Conservation (phyloP, 129 eudicot genomes). For the Silybum marianum region DNA sequence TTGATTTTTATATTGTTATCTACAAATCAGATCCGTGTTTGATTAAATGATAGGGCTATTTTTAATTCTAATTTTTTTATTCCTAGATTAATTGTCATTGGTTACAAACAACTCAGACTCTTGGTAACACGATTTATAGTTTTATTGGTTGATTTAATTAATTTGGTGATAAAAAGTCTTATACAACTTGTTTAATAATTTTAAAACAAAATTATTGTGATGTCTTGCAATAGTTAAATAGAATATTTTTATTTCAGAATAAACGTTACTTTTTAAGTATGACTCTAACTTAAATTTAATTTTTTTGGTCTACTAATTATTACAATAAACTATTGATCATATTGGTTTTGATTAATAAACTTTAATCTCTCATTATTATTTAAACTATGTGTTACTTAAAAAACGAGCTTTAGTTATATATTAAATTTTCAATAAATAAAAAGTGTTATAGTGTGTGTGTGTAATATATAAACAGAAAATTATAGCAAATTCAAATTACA, state of each 20-base stretch:
- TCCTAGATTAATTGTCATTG: conserved; percentile 17
- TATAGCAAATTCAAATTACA: too few species aligned
- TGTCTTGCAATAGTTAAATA: not conserved
- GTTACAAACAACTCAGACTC: not conserved
- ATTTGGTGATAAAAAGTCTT: conserved; percentile 11
- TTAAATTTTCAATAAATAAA: too few species aligned
- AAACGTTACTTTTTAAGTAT: not conserved
- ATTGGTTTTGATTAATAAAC: too few species aligned
- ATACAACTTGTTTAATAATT: not conserved
- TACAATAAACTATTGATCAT: too few species aligned
- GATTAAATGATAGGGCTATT: not conserved
- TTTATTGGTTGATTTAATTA: conserved; percentile 24
- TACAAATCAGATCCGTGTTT: conserved; percentile 13
- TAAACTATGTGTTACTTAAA: too few species aligned
- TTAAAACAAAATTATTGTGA: too few species aligned
- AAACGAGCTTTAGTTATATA: too few species aligned
- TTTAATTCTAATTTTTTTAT: not conserved
- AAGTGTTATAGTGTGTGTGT: too few species aligned
- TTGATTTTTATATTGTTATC: not conserved
- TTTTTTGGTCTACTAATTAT: too few species aligned
- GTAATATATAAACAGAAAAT: too few species aligned
- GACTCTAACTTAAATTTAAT: too few species aligned
- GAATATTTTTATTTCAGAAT: not conserved
- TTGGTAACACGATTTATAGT: conserved; percentile 23
- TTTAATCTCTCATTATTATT: too few species aligned